Evolutionary conservation across 2,329 filamentous ascomycete species (phyloP), one percentile per base, ranked within the genome.

Genomic region (Chalaropsis ovoidea): DNA sequence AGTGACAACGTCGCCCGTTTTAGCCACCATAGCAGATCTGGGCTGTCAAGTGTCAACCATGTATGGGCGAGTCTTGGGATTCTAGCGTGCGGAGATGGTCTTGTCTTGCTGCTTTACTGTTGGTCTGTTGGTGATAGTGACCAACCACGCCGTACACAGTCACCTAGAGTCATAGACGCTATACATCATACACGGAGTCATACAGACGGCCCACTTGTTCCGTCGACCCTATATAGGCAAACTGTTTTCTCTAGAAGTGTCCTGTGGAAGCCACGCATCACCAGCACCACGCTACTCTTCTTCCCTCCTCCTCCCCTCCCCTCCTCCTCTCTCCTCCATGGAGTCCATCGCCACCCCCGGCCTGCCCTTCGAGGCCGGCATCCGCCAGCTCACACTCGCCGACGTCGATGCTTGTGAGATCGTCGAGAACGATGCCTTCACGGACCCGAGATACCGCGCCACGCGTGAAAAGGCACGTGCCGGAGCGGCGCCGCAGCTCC

Each of bases 361-460:
- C 5, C 56, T 64, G 17, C 35, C 65, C 42, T 67, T 60, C 11
- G 27, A 52, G 39, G 24, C 47, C 22, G 62, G 61, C 17, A 56
- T 88, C n/a, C 84, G 89, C 63, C 82, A 88, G 35, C 80, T 96
- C 62, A 89, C 83, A 49, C 75, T 82, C 61, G 82, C 81, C 31
- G 86, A 90, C 70, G 73, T 87, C 61, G 83, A 86, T 41, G 83
- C 82, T 7, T 82, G 80, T 69, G 73, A 82, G 27, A 77, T 77
- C 5, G 75, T 86, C 41, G 83, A 86, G 72, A 78, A 80, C 67
- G 77, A 79, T 11, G 80, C 82, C 3, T 82, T 84, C 68, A 70
- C 75, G 17, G 72, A 83, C 64, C 76, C 78, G 27, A 72, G 73
- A 54, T 78, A 84, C 69, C 76, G 81, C 58, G 78, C 80, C 63